Conservation (phyloP, 1,284 basidiomycete genomes). For the Cutaneotrichosporon dermatis region DNA sequence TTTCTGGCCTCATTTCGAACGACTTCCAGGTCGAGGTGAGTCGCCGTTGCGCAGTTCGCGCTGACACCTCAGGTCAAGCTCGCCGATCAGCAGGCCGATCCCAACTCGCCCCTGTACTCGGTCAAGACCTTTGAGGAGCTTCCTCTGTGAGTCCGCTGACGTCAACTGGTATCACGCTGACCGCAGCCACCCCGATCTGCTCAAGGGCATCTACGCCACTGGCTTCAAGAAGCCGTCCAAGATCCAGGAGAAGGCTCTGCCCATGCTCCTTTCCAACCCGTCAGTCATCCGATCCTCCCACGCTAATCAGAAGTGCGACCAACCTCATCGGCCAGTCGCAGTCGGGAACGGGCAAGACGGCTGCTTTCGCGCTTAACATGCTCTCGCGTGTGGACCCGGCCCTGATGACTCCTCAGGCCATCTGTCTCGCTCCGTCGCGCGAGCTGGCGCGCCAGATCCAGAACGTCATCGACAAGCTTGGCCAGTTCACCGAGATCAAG, state of each 20-base stretch:
- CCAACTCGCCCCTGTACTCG: constrained; percentile 90
- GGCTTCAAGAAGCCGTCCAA: constrained; percentile 98
- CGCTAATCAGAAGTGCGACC: constrained; percentile 59
- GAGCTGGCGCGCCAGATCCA: constrained; percentile 98
- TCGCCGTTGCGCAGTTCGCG: not conserved
- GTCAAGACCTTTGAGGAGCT: constrained; percentile 93
- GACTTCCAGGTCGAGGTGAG: constrained; percentile 44
- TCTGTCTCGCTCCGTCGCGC: constrained; percentile 90
- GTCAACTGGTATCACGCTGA: not conserved
- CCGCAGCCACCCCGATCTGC: constrained; percentile 72
- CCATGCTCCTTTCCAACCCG: constrained; percentile 87
- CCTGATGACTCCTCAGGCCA: constrained; percentile 79
- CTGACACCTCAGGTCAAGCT: constrained; percentile 70
- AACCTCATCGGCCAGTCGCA: constrained; percentile 99
- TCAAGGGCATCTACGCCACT: constrained; percentile 95
- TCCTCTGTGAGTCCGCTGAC: constrained; percentile 63
- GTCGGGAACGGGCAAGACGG: constrained; percentile 98
- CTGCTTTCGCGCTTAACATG: constrained; percentile 97
- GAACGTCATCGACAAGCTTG: constrained; percentile 89
- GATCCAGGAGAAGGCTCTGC: constrained; percentile 96
- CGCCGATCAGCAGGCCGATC: constrained; percentile 94
- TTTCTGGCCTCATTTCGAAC: constrained; percentile 38
- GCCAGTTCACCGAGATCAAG: constrained; percentile 87
- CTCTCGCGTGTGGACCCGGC: constrained; percentile 86
- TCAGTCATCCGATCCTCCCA: constrained; percentile 48